These are phyloP conservation scores for Cladosporium sphaerospermum DNA, from an alignment of 2,329 filamentous ascomycete genomes.

Conservation along the genomic window DNA sequence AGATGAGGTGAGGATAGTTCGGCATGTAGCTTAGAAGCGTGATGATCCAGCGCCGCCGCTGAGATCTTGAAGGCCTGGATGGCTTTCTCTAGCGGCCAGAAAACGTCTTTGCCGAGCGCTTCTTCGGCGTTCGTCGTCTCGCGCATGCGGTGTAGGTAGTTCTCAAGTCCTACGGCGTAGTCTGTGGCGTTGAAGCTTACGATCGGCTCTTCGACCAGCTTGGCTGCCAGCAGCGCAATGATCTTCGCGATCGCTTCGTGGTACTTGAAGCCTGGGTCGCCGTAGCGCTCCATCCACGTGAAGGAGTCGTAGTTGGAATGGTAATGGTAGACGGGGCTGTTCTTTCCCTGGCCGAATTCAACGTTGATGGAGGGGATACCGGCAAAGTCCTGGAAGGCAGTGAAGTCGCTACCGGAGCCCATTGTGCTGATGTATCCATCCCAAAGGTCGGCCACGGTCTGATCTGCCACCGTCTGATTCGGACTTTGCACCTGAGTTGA, in stretches of 20 bases:
- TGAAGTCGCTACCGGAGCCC: slow-evolving; percentile 48
- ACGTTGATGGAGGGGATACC: slow-evolving; percentile 45
- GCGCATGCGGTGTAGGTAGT: slow-evolving; percentile 32
- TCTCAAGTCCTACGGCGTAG: slow-evolving; percentile 37
- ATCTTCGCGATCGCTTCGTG: slow-evolving; percentile 47
- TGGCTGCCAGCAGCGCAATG: slow-evolving; percentile 41
- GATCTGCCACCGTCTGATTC: slow-evolving; percentile 65
- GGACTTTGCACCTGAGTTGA: slow-evolving; percentile 55
- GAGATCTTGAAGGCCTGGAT: slow-evolving; percentile 27
- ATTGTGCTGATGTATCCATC: slow-evolving; percentile 50
- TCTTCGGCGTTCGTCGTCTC: slow-evolving; percentile 9
- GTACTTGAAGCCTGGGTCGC: slow-evolving; percentile 58
- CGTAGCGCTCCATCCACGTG: slow-evolving; percentile 74
- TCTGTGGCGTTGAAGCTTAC: slow-evolving; percentile 43
- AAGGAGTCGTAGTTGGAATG: slow-evolving; percentile 82
- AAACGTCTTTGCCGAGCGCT: slow-evolving; percentile 30
- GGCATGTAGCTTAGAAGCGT: slow-evolving; percentile 12
- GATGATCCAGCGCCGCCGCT: not conserved
- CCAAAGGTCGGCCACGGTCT: slow-evolving; percentile 62
- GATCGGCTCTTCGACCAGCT: slow-evolving; percentile 42
- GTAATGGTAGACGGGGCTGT: slow-evolving; percentile 61
- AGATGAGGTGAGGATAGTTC: slow-evolving; percentile 39
- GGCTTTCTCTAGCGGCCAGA: slow-evolving; percentile 32
- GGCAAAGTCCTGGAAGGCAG: slow-evolving; percentile 48
- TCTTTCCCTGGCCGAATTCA: slow-evolving; percentile 32